These are phyloP conservation scores for Saxispiralis lemnorum DNA, from an alignment of 495 filamentous ascomycete genomes.

Conservation along the genomic window DNA sequence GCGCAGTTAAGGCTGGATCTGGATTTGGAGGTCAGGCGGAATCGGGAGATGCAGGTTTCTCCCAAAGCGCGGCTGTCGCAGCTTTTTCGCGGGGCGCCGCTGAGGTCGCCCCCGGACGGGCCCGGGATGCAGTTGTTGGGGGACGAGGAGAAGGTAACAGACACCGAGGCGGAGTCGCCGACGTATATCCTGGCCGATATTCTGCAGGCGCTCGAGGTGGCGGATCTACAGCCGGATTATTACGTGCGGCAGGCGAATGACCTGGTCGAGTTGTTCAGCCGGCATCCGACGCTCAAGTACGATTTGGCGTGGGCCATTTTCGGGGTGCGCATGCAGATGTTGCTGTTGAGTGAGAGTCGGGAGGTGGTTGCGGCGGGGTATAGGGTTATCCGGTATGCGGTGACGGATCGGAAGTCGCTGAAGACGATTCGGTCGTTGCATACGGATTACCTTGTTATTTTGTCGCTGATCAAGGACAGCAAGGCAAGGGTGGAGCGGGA, in stretches of 20 bases:
- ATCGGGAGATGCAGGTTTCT: conserved; percentile 47
- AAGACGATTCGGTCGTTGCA: conserved; percentile 72
- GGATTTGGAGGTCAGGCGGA: conserved; percentile 48
- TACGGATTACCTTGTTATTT: conserved; percentile 79
- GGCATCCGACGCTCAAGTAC: conserved; percentile 83
- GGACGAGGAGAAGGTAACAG: conserved; percentile 39
- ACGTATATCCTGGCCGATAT: conserved; percentile 79
- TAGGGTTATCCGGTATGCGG: conserved; percentile 79
- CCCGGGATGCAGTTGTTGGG: conserved; percentile 10
- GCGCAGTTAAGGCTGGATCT: conserved; percentile 65
- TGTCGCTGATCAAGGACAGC: conserved; percentile 83
- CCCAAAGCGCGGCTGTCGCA: conserved; percentile 49
- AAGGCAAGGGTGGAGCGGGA: conserved; percentile 92
- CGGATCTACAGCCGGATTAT: conserved; percentile 78
- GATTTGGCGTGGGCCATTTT: conserved; percentile 91
- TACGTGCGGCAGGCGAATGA: conserved; percentile 85
- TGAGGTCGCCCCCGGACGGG: conserved; percentile 14
- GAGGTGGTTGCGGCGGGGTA: conserved; percentile 93
- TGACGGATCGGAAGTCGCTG: conserved; percentile 77
- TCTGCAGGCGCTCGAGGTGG: conserved; percentile 68
- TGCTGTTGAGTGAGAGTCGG: conserved; percentile 86
- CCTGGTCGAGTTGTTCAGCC: conserved; percentile 80
- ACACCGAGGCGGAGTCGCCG: conserved; percentile 45
- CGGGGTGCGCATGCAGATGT: conserved; percentile 76
- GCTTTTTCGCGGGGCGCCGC: conserved; percentile 35